A percentile compares a stretch with the other conserved stretches of the same genome.
phyloP scores from a whole-genome alignment of 73 alveolate species.

The Stentor coeruleus region DNA sequence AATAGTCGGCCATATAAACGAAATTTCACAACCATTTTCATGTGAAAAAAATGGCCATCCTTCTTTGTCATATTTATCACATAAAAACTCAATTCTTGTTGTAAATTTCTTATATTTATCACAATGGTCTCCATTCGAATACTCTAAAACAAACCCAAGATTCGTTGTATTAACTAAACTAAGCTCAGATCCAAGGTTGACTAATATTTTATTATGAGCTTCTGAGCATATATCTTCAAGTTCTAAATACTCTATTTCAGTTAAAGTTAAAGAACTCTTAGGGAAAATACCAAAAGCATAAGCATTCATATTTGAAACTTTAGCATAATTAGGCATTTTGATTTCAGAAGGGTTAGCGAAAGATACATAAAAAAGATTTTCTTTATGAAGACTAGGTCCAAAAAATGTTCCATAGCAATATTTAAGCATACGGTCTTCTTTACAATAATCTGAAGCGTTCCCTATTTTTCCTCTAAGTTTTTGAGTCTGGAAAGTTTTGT shows the following conservation, averaged over 20 bases:
- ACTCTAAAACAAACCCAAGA: neutral
- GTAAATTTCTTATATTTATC: no score
- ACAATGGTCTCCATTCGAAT: neutral
- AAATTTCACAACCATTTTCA: neutral
- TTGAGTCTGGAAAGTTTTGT: neutral
- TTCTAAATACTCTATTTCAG: neutral
- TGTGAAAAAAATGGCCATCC: constrained; percentile 15
- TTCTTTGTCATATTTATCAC: constrained; percentile 15
- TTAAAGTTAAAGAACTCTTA: neutral
- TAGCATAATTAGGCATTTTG: neutral
- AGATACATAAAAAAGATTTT: neutral
- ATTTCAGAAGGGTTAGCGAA: neutral
- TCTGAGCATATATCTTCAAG: neutral
- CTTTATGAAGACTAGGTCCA: neutral
- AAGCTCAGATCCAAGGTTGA: neutral
- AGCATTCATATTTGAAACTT: neutral
- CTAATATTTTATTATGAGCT: neutral
- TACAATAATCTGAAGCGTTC: neutral
- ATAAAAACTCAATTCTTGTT: neutral
- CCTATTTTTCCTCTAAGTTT: neutral
- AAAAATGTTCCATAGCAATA: constrained; percentile 1
- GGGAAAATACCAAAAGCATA: neutral
- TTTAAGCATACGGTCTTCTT: neutral
- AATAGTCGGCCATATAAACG: neutral
- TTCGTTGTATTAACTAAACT: neutral